Conservation (phyloP, 2,329 filamentous ascomycete genomes). For the Esteya vermicola region DNA sequence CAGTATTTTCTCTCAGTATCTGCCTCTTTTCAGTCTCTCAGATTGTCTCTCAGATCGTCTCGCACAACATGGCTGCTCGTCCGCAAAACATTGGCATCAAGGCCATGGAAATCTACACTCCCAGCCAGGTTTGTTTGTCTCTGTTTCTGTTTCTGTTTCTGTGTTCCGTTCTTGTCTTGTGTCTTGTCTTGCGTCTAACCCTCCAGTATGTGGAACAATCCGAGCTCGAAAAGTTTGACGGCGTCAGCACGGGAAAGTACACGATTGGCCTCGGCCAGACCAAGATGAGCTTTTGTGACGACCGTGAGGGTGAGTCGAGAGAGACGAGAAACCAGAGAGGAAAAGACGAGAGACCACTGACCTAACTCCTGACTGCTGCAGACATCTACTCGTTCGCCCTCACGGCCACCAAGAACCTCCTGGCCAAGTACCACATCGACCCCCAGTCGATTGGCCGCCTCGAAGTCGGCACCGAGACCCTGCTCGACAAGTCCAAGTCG, state of each 20-base stretch:
- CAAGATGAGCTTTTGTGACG: slow-evolving; percentile 86
- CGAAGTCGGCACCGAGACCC: slow-evolving; percentile 75
- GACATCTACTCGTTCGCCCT: slow-evolving; percentile 81
- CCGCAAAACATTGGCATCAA: slow-evolving; percentile 85
- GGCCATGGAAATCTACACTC: slow-evolving; percentile 83
- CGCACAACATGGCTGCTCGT: slow-evolving; percentile 50
- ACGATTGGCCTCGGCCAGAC: slow-evolving; percentile 84
- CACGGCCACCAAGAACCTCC: slow-evolving; percentile 61
- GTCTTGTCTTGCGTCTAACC: background rate
- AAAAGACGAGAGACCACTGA: too few relatives aligned
- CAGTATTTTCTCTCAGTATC: background rate
- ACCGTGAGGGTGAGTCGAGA: slow-evolving; percentile 56
- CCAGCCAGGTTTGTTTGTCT: slow-evolving; percentile 55
- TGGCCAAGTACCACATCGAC: slow-evolving; percentile 75
- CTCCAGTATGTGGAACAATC: slow-evolving; percentile 66
- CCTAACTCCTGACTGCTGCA: slow-evolving; percentile 19
- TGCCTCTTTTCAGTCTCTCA: background rate
- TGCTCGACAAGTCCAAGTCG: slow-evolving; percentile 82
- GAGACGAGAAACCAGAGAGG: too few relatives aligned
- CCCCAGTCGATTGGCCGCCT: slow-evolving; percentile 63
- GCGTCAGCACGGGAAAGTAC: slow-evolving; percentile 70
- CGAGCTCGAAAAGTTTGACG: slow-evolving; percentile 78
- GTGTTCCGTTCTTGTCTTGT: too few relatives aligned
- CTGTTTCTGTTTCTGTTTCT: too few relatives aligned
- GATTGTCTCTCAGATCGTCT: background rate